Evolutionary conservation across 2,329 filamentous ascomycete genomes (phyloP).

Genomic region (Diaporthe nobilis): DNA sequence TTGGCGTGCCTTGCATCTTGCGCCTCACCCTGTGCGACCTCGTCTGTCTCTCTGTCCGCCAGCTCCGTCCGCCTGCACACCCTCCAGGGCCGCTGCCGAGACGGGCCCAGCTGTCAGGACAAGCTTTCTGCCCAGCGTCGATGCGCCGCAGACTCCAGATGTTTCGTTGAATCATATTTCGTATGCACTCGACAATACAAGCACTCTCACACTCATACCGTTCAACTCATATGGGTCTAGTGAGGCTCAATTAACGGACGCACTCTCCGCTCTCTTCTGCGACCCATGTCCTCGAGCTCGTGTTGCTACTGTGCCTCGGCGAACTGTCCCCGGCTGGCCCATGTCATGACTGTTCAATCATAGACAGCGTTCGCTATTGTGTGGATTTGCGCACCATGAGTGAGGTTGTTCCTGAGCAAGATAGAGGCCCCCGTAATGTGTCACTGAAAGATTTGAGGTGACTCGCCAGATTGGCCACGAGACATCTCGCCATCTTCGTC

Average conservation of each 20-base stretch:
- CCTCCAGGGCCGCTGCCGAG: neutral
- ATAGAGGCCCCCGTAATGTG: neutral
- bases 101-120: constrained; percentile 24
- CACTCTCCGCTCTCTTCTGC: neutral
- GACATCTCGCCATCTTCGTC: neutral
- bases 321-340: neutral
- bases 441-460: neutral
- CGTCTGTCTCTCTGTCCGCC: neutral
- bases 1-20: constrained; percentile 22
- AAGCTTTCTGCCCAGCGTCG: constrained; percentile 28
- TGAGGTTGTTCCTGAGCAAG: neutral
- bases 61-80: neutral
- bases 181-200: neutral
- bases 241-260: neutral
- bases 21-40: constrained; percentile 12
- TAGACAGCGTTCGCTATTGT: neutral
- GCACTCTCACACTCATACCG: neutral
- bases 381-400: neutral
- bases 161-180: neutral
- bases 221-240: neutral
- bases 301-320: neutral
- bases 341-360: neutral
- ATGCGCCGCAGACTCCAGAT: neutral
- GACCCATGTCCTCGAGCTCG: neutral
- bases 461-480: neutral